A percentile compares a stretch with the other conserved stretches of the same genome.
Conservation (phyloP, 352 stramenopile genomes). For the Pythium sp. region DNA sequence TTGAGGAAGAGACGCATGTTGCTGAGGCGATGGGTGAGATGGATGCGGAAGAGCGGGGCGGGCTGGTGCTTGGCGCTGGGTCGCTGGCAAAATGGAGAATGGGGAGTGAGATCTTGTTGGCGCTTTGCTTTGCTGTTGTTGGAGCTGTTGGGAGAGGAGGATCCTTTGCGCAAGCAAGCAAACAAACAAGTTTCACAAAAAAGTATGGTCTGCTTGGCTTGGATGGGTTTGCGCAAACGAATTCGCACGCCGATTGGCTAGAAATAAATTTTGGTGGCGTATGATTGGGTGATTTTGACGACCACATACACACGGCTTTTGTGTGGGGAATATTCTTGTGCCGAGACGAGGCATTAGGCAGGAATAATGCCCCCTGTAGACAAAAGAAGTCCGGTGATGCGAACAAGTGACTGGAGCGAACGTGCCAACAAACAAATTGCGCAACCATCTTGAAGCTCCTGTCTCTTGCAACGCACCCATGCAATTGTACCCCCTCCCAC, state of each 20-base stretch:
- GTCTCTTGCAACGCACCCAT: not conserved
- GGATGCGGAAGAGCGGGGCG: not conserved
- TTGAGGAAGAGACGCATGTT: slow-evolving; percentile 69
- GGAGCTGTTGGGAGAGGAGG: not conserved
- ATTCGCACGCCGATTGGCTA: no score
- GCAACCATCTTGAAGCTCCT: slow-evolving; percentile 5
- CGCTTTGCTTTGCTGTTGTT: not conserved
- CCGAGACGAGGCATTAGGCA: no score
- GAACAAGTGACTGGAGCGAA: no score
- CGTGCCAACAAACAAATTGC: not conserved
- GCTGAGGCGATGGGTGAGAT: not conserved
- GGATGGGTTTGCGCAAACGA: not conserved
- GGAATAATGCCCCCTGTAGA: no score
- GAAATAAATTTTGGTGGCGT: no score
- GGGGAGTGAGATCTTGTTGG: slow-evolving; percentile 4
- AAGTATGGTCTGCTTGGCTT: no score
- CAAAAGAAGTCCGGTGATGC: no score
- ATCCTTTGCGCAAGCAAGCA: not conserved
- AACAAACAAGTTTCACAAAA: not conserved
- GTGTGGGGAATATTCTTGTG: no score
- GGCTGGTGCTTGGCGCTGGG: slow-evolving; percentile 10
- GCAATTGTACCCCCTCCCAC: not conserved
- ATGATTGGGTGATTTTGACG: no score
- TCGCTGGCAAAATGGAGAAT: slow-evolving; percentile 17
- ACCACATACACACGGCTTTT: no score